Evolutionary conservation across 2,329 filamentous ascomycete genomes (phyloP).

Genomic region (Davidsoniella neocaledoniae): DNA sequence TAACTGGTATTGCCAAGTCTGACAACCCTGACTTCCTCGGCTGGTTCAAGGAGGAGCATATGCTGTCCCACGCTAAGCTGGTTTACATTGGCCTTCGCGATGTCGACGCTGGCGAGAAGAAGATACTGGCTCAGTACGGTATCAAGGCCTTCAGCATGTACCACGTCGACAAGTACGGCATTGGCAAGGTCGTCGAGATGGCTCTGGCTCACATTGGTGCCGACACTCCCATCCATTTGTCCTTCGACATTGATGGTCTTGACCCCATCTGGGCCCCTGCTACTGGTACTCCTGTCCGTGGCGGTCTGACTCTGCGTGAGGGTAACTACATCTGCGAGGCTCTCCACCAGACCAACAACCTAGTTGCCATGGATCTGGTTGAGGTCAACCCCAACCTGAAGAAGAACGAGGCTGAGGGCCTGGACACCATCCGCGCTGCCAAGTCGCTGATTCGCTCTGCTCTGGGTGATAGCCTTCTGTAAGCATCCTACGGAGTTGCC

Average conservation of each 20-base stretch:
- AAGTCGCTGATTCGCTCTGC: conserved; percentile 85
- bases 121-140: conserved; percentile 68
- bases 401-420: conserved; percentile 39
- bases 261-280: conserved; percentile 94
- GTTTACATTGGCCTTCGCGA: conserved; percentile 95
- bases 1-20: conserved; percentile 69
- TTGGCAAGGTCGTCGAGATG: conserved; percentile 94
- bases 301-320: conserved; percentile 82
- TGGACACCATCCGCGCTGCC: conserved; percentile 77
- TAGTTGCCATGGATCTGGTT: conserved; percentile 67
- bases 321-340: conserved; percentile 93
- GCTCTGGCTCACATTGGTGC: conserved; percentile 87
- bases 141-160: conserved; percentile 99
- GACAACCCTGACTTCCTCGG: conserved; percentile 68
- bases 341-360: conserved; percentile 61
- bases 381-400: conserved; percentile 65
- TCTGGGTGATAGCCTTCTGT: conserved; percentile 79
- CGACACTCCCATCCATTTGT: conserved; percentile 92
- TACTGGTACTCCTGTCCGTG: conserved; percentile 86
- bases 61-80: conserved; percentile 59
- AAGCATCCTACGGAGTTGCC: conserved; percentile 3
- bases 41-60: conserved; percentile 64
- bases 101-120: conserved; percentile 87
- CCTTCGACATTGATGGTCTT: conserved; percentile 90
- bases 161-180: conserved; percentile 88